Conservation (phyloP, 768 basidiomycete species). For the Phanerodontia chrysosporium region DNA sequence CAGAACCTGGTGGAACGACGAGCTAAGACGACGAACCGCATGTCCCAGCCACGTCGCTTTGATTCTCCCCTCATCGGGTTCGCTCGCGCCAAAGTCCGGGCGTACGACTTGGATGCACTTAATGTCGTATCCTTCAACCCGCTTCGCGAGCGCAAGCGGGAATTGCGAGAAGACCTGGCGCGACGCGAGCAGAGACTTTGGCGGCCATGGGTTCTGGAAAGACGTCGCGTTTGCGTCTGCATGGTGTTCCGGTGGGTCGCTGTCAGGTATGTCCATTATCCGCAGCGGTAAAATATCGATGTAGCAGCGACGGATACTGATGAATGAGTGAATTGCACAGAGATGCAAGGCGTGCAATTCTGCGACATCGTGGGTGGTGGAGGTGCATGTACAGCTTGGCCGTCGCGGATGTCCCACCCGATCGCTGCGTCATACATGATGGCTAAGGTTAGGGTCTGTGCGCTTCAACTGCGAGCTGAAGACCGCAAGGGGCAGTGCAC, state of each 20-base stretch:
- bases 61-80: conserved; percentile 10
- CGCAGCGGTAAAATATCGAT: no score
- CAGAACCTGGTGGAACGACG: not conserved
- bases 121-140: conserved; percentile 8
- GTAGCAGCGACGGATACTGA: no score
- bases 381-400: no score
- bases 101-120: conserved; percentile 21
- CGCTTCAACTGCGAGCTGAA: no score
- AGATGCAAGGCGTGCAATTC: no score
- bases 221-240: conserved; percentile 13
- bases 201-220: conserved; percentile 18
- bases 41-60: conserved; percentile 36
- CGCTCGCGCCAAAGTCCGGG: conserved; percentile 21
- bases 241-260: conserved; percentile 13
- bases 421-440: no score
- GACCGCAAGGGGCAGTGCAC: no score
- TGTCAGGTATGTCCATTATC: conserved; percentile 5
- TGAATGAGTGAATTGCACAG: no score
- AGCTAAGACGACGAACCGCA: conserved; percentile 25
- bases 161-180: conserved; percentile 10
- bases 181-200: conserved; percentile 10
- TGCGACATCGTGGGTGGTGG: no score
- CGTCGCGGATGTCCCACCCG: no score
- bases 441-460: no score
- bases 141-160: conserved; percentile 18